Evolutionary conservation across 2,329 filamentous ascomycete genomes (phyloP).

Genomic region (Paracorniculantispora psalliotae): DNA sequence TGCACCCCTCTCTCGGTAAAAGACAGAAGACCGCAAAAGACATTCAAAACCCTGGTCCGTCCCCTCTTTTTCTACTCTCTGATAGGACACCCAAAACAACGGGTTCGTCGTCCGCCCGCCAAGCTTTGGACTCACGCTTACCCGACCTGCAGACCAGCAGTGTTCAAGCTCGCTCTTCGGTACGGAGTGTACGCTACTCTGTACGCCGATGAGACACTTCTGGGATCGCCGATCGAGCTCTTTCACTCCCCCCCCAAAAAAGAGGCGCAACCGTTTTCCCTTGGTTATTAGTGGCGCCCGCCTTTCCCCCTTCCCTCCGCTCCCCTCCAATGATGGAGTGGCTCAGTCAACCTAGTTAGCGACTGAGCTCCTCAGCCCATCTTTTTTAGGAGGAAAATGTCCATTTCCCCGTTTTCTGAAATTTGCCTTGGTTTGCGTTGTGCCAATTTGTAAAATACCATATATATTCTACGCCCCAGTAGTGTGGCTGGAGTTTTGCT

Average conservation of each 20-base stretch:
- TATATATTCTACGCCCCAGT: constrained; percentile 8
- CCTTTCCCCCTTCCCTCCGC: neutral
- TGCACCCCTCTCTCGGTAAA: too few relatives aligned
- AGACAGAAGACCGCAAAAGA: too few relatives aligned
- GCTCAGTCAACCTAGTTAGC: too few relatives aligned
- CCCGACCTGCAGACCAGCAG: too few relatives aligned
- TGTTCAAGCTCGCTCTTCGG: too few relatives aligned
- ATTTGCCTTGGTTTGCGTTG: neutral
- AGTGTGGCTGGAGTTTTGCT: constrained; percentile 1
- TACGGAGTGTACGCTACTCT: too few relatives aligned
- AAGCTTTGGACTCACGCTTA: neutral
- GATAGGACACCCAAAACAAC: neutral
- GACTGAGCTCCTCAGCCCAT: too few relatives aligned
- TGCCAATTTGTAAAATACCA: constrained; percentile 5
- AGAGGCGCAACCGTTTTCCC: neutral
- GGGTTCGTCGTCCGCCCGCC: neutral
- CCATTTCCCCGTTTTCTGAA: constrained; percentile 2
- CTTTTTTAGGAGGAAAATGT: neutral
- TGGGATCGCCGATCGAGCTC: too few relatives aligned
- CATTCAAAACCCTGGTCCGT: neutral
- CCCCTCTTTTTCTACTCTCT: neutral
- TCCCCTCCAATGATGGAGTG: neutral
- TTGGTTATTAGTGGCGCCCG: neutral
- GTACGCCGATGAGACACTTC: too few relatives aligned
- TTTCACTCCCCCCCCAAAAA: too few relatives aligned